A percentile compares a stretch with the other conserved stretches of the same genome.
phyloP scores from a whole-genome alignment of 1,139 yeast species.

The Suhomyces atakaporum region DNA sequence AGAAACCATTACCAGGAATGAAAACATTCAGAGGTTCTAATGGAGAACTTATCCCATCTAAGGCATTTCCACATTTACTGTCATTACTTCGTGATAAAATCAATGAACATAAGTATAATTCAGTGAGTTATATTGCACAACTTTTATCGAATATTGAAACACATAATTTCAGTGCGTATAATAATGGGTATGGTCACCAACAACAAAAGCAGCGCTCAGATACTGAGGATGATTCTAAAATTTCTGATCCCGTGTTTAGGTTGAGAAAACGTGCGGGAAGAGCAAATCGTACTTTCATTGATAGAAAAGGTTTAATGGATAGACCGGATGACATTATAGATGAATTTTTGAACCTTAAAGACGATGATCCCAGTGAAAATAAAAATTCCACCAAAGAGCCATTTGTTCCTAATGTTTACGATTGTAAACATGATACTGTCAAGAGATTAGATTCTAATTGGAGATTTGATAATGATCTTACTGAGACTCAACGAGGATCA shows the following conservation, averaged over 20 bases:
- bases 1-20: constrained; percentile 45
- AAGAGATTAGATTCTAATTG: constrained; percentile 69
- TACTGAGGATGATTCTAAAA: constrained; percentile 26
- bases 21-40: constrained; percentile 48
- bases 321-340: constrained; percentile 38
- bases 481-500: constrained; percentile 48
- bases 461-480: constrained; percentile 70
- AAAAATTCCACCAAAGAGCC: constrained; percentile 4
- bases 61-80: constrained; percentile 45
- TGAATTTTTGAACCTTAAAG: constrained; percentile 37
- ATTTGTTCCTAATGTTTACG: constrained; percentile 48
- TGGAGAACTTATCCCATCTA: constrained; percentile 48
- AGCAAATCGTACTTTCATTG: constrained; percentile 69
- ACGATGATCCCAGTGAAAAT: constrained; percentile 22
- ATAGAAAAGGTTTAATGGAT: constrained; percentile 54
- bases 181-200: constrained; percentile 42
- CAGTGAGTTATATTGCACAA: constrained; percentile 42
- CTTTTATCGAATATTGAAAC: constrained; percentile 46
- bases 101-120: constrained; percentile 25
- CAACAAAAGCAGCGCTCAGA: constrained; percentile 23
- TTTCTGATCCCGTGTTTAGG: constrained; percentile 61
- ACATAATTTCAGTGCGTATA: constrained; percentile 50
- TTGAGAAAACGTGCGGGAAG: constrained; percentile 79
- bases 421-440: constrained; percentile 52
- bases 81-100: constrained; percentile 36